Conservation (phyloP, 2,329 filamentous ascomycete species). For the Botryotinia calthae region DNA sequence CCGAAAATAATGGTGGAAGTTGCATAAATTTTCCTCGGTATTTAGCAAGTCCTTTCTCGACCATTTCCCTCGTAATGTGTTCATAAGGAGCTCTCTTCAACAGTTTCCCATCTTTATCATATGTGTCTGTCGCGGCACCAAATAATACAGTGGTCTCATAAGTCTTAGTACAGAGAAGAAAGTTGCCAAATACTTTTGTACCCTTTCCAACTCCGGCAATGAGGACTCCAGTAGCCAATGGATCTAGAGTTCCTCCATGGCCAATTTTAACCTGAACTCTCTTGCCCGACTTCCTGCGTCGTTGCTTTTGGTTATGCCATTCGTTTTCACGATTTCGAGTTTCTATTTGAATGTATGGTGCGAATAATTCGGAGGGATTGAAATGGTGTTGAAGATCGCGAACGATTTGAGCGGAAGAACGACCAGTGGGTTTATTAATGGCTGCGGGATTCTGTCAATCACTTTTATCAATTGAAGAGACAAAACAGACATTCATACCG, state of each 20-base stretch:
- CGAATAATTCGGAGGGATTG: conserved; percentile 76
- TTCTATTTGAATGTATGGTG: conserved; percentile 69
- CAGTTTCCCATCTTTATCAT: conserved; percentile 83
- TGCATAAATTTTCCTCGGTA: conserved; percentile 87
- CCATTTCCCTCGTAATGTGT: conserved; percentile 74
- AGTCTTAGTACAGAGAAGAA: conserved; percentile 85
- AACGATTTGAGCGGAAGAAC: conserved; percentile 87
- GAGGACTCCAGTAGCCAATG: conserved; percentile 87
- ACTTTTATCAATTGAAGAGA: neutral
- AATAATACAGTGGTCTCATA: conserved; percentile 91
- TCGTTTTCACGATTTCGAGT: conserved; percentile 55
- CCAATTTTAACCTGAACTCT: conserved; percentile 85
- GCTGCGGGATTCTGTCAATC: conserved; percentile 50
- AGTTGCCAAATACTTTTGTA: conserved; percentile 77
- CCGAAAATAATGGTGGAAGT: conserved; percentile 88
- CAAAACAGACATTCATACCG: conserved; percentile 43
- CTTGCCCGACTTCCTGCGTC: conserved; percentile 50
- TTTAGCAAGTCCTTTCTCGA: conserved; percentile 70
- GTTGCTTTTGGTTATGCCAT: conserved; percentile 54
- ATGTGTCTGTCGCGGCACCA: conserved; percentile 88
- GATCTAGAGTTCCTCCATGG: conserved; percentile 93
- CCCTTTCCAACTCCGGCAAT: conserved; percentile 84
- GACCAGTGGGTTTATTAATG: conserved; percentile 85
- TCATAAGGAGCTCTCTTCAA: conserved; percentile 72
- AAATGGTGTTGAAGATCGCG: conserved; percentile 84